Evolutionary conservation across 345 rosid species (phyloP).

Genomic region (Euphorbia tirucalli): DNA sequence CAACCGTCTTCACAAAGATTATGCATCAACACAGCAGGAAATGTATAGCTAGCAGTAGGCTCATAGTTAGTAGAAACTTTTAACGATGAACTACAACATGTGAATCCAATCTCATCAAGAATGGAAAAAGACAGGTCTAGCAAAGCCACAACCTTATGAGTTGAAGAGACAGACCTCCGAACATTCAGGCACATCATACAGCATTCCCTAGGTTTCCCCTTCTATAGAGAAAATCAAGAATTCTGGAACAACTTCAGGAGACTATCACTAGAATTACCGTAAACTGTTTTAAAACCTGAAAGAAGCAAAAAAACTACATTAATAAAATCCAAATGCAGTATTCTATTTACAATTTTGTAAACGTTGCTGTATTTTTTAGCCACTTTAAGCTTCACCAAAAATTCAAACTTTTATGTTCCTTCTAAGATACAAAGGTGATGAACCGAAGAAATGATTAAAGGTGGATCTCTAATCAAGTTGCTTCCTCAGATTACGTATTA

Average conservation of each 20-base stretch:
- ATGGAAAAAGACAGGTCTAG: constrained; percentile 1
- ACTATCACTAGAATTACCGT: background rate
- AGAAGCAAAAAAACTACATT: background rate
- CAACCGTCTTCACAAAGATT: constrained; percentile 28
- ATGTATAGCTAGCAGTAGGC: background rate
- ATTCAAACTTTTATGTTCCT: background rate
- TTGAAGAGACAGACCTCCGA: constrained; percentile 9
- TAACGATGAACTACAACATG: background rate
- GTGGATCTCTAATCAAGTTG: background rate
- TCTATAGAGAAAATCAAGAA: constrained; percentile 4
- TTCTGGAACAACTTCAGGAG: constrained; percentile 1
- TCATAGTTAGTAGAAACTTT: background rate
- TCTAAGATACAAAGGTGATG: background rate
- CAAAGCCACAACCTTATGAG: background rate
- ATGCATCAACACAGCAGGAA: constrained; percentile 12
- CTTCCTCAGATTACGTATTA: background rate
- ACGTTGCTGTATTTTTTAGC: background rate
- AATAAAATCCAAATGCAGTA: background rate
- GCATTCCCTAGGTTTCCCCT: constrained; percentile 24
- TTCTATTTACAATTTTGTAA: background rate
- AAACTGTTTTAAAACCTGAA: constrained; percentile 5
- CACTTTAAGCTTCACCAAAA: background rate
- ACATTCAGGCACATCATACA: constrained; percentile 27
- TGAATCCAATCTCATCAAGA: constrained; percentile 19
- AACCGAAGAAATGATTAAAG: no score